A percentile compares a stretch with the other conserved stretches of the same genome.
These are phyloP conservation scores for Melocanna baccifera DNA, from an alignment of 176 grass and related monocot species.

Conservation along the genomic window DNA sequence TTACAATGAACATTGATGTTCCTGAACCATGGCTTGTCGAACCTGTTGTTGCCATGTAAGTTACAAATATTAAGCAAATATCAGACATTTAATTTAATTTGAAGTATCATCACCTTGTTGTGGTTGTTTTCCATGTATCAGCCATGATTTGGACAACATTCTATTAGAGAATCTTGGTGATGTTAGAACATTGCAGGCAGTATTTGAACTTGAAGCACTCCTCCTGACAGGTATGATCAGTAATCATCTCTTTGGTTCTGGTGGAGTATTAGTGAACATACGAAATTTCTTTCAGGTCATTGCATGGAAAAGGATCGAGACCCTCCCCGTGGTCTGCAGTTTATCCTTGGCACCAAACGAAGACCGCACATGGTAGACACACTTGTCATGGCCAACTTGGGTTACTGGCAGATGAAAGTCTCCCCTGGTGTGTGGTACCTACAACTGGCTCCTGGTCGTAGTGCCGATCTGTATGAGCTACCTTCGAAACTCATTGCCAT, in stretches of 20 bases:
- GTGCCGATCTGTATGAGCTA: constrained; percentile 74
- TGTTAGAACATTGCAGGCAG: constrained; percentile 77
- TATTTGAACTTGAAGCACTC: constrained; percentile 99
- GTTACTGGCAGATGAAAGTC: constrained; percentile 99
- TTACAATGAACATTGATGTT: constrained; percentile 98
- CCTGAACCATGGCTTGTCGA: constrained; percentile 99
- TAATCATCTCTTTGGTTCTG: constrained; percentile 33
- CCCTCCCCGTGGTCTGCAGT: constrained; percentile 88
- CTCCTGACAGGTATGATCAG: constrained; percentile 71
- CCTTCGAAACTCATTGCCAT: constrained; percentile 68
- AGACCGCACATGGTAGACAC: constrained; percentile 90
- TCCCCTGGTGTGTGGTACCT: constrained; percentile 91
- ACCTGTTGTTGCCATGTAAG: constrained; percentile 94
- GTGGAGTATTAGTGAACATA: constrained; percentile 10
- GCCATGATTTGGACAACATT: constrained; percentile 98
- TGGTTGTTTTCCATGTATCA: constrained; percentile 44
- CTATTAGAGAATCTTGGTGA: constrained; percentile 89
- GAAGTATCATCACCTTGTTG: constrained; percentile 25
- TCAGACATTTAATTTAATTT: constrained; percentile 21
- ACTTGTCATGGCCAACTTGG: constrained; percentile 99
- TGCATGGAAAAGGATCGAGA: constrained; percentile 93
- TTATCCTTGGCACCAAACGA: constrained; percentile 94
- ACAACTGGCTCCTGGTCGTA: constrained; percentile 90
- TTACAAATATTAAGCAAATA: constrained; percentile 28
- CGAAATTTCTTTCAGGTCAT: constrained; percentile 64